Conservation (phyloP, 306 rosid genomes). For the Cajanus cajan region DNA sequence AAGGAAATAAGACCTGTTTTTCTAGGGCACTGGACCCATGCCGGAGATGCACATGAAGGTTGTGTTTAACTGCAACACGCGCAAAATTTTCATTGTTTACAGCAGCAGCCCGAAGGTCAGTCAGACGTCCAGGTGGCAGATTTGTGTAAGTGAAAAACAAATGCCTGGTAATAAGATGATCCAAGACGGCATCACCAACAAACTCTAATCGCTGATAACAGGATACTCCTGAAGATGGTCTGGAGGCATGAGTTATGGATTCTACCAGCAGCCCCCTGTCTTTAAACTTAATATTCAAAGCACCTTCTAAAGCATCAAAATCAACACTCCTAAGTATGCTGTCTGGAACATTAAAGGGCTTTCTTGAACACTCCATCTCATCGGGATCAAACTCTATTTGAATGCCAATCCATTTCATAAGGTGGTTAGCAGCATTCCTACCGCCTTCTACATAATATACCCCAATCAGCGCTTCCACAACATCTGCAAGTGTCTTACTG, state of each 20-base stretch:
- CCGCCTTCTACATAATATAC: slow-evolving; percentile 96
- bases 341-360: slow-evolving; percentile 65
- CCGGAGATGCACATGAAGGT: slow-evolving; percentile 85
- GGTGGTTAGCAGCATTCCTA: slow-evolving; percentile 84
- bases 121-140: slow-evolving; percentile 95
- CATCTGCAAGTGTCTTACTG: slow-evolving; percentile 99
- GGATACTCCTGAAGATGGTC: slow-evolving; percentile 95
- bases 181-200: slow-evolving; percentile 97
- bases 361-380: slow-evolving; percentile 55
- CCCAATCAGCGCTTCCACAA: slow-evolving; percentile 94
- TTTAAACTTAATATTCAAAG: slow-evolving; percentile 61
- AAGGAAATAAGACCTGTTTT: slow-evolving; percentile 64
- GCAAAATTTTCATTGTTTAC: slow-evolving; percentile 99
- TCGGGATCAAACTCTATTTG: slow-evolving; percentile 81
- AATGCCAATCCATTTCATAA: slow-evolving; percentile 97
- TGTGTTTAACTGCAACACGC: slow-evolving; percentile 90
- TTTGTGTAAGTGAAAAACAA: slow-evolving; percentile 90
- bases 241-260: slow-evolving; percentile 96
- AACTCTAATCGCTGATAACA: slow-evolving; percentile 98
- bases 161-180: slow-evolving; percentile 93
- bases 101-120: slow-evolving; percentile 99
- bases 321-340: slow-evolving; percentile 70
- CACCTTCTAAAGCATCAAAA: slow-evolving; percentile 78
- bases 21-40: slow-evolving; percentile 97
- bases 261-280: slow-evolving; percentile 86